phyloP scores from a whole-genome alignment of 257 asterid genomes.

The Ocimum tenuiflorum region DNA sequence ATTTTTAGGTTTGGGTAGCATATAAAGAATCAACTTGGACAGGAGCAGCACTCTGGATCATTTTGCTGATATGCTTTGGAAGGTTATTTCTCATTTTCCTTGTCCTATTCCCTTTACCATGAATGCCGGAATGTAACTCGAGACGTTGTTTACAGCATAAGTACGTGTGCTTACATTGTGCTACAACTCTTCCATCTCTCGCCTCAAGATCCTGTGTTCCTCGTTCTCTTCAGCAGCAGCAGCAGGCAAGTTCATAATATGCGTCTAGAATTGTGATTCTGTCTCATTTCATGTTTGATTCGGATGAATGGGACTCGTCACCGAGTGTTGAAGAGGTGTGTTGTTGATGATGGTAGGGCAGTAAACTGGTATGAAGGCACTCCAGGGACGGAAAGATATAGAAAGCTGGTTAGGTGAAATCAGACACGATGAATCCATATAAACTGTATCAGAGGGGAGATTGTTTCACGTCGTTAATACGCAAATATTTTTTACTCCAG shows the following conservation, averaged over 20 bases:
- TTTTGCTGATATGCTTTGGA: conserved; percentile 64
- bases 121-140: not conserved
- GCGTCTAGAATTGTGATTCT: not conserved
- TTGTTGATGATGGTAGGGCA: conserved; percentile 50
- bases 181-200: conserved; percentile 54
- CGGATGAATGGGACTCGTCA: not conserved
- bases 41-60: conserved; percentile 49
- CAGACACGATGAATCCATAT: not conserved
- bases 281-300: too few species aligned
- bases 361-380: conserved; percentile 46
- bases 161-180: conserved; percentile 55
- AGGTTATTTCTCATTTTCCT: conserved; percentile 30
- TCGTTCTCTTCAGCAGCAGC: conserved; percentile 49
- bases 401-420: conserved; percentile 7
- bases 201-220: conserved; percentile 48
- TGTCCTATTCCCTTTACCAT: not conserved
- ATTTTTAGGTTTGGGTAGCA: conserved; percentile 71
- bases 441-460: not conserved
- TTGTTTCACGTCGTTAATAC: too few species aligned
- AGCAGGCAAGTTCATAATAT: conserved; percentile 47
- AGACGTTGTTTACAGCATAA: conserved; percentile 39
- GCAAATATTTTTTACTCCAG: too few species aligned
- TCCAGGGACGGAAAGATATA: conserved; percentile 7
- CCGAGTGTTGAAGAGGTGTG: conserved; percentile 11
- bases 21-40: conserved; percentile 68